These are phyloP conservation scores for Pharus latifolius DNA, from an alignment of 176 grass and related monocot species.

Conservation along the genomic window DNA sequence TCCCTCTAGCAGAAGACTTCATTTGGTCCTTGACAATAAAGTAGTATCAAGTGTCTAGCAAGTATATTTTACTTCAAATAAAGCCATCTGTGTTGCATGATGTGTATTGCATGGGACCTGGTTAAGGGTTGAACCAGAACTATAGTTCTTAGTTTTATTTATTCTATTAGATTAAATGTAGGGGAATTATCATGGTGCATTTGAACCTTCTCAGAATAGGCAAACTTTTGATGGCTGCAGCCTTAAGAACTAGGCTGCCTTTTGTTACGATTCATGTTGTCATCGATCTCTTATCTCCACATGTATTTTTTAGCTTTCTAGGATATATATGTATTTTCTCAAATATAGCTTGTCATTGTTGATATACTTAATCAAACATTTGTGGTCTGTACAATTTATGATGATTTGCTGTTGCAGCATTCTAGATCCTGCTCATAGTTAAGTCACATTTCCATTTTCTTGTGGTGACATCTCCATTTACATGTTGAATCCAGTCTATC, in stretches of 20 bases:
- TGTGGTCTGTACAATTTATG: background rate
- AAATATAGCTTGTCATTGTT: background rate
- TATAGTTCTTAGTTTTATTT: background rate
- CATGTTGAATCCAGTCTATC: conserved; percentile 51
- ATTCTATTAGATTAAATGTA: background rate
- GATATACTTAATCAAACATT: background rate
- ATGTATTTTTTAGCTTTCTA: background rate
- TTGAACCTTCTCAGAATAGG: background rate
- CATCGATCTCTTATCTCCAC: background rate
- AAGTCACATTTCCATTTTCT: background rate
- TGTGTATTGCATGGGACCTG: too few relatives aligned
- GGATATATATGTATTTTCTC: too few relatives aligned
- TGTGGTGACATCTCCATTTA: conserved; percentile 25
- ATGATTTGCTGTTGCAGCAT: background rate
- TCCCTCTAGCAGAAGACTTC: too few relatives aligned
- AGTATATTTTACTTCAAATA: too few relatives aligned
- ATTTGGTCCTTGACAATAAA: too few relatives aligned
- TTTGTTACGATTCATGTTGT: background rate
- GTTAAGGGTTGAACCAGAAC: background rate
- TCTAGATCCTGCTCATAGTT: background rate
- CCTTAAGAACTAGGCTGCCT: background rate
- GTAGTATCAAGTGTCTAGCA: too few relatives aligned
- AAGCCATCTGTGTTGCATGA: too few relatives aligned
- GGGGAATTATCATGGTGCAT: background rate
- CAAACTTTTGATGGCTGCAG: background rate